Percentiles rank a stretch among this genome's conserved stretches.
Conservation (phyloP, 1,139 yeast species). For the Pichia sp. region DNA sequence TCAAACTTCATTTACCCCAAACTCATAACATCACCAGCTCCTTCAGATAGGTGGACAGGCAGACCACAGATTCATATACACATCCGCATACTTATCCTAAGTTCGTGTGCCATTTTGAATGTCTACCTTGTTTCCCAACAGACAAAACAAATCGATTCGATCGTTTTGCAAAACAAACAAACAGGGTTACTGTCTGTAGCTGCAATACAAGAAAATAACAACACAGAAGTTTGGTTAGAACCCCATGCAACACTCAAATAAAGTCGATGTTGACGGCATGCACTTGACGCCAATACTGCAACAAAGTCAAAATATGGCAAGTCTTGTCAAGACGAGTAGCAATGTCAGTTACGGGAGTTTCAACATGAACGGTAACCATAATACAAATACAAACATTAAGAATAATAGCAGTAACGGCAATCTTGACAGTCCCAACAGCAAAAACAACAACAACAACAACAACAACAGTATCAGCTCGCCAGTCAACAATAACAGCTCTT, state of each 20-base stretch:
- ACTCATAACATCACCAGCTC: not conserved
- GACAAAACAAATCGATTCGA: not conserved
- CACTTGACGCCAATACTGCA: not conserved
- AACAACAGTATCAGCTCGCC: not conserved
- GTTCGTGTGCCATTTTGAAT: not conserved
- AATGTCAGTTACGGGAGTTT: not conserved
- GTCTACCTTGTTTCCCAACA: not conserved
- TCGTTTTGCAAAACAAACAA: not conserved
- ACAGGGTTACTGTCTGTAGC: not conserved
- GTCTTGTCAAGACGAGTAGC: not conserved
- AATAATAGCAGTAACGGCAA: not conserved
- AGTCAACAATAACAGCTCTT: not conserved
- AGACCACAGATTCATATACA: not conserved
- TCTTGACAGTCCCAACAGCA: not conserved
- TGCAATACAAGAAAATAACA: not conserved
- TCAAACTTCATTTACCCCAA: not conserved
- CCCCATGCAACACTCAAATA: not conserved
- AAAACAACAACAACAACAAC: not conserved
- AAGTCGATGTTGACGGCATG: not conserved
- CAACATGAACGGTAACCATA: not conserved
- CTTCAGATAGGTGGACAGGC: not conserved
- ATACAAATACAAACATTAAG: not conserved
- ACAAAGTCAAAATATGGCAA: slow-evolving; percentile 2
- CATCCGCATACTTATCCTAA: not conserved
- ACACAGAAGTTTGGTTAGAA: not conserved